Evolutionary conservation across 345 rosid species (phyloP).

Genomic region (Citrus unshiu): DNA sequence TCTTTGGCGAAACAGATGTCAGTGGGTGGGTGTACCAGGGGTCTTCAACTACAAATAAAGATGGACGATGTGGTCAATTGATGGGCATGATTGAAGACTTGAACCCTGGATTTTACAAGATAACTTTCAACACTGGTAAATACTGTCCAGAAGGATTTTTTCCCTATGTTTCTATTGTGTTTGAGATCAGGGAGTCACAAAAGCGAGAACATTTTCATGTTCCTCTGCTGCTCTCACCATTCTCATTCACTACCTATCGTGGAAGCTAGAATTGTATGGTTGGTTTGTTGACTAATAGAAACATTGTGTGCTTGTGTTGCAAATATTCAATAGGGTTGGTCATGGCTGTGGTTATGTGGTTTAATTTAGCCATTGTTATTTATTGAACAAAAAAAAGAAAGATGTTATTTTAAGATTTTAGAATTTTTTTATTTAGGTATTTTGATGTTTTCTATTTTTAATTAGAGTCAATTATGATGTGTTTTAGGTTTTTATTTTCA

Average conservation of each 20-base stretch:
- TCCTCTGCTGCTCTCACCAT: conserved; percentile 82
- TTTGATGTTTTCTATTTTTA: too few species aligned
- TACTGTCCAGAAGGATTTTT: conserved; percentile 75
- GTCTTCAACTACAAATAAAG: conserved; percentile 64
- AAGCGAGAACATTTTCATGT: conserved; percentile 83
- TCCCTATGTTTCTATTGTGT: conserved; percentile 73
- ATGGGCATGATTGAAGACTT: conserved; percentile 61
- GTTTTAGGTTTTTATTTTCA: too few species aligned
- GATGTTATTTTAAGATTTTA: too few species aligned
- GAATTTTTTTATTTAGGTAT: too few species aligned
- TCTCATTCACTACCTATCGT: conserved; percentile 80
- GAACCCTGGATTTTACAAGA: conserved; percentile 72
- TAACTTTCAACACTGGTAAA: conserved; percentile 79
- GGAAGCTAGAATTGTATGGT: conserved; percentile 55
- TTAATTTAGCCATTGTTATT: background rate
- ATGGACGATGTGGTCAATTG: conserved; percentile 81
- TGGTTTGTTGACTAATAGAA: background rate
- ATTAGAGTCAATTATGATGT: too few species aligned
- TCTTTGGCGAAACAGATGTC: conserved; percentile 31
- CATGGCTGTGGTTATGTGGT: background rate
- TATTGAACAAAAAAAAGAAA: background rate
- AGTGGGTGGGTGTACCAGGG: conserved; percentile 61
- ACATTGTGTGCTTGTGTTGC: background rate
- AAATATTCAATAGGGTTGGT: background rate
- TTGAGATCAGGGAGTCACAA: conserved; percentile 69